phyloP scores from a whole-genome alignment of 2,329 filamentous ascomycete genomes.

The Cercospora sp. region DNA sequence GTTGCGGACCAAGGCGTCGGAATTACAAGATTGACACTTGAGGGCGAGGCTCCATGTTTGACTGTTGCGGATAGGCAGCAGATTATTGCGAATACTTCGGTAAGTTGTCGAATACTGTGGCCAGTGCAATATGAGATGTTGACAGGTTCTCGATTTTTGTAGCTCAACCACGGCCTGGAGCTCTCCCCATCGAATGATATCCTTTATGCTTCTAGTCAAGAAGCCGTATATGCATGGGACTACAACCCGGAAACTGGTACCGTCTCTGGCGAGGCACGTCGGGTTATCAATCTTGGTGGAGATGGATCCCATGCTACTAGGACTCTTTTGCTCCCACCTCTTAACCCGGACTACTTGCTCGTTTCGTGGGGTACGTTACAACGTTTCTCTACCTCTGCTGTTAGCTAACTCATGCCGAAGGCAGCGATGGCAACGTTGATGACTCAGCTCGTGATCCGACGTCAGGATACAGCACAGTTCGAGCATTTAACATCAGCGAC shows the following conservation, averaged over 20 bases:
- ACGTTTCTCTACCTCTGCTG: too few relatives aligned
- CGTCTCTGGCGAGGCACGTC: slow-evolving; percentile 8
- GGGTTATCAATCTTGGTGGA: slow-evolving; percentile 12
- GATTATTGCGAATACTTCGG: slow-evolving; percentile 13
- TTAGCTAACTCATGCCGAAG: too few relatives aligned
- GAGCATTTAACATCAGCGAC: slow-evolving; percentile 57
- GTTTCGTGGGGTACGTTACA: slow-evolving; percentile 64
- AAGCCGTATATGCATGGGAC: slow-evolving; percentile 62
- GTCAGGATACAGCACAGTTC: slow-evolving; percentile 67
- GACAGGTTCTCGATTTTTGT: not conserved
- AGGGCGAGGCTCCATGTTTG: slow-evolving; percentile 13
- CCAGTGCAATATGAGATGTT: not conserved
- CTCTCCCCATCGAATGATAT: slow-evolving; percentile 51
- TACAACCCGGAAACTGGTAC: slow-evolving; percentile 46
- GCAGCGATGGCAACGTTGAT: slow-evolving; percentile 65
- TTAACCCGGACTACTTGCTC: slow-evolving; percentile 57
- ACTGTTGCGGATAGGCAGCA: slow-evolving; percentile 8
- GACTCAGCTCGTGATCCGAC: slow-evolving; percentile 49
- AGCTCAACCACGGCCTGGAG: slow-evolving; percentile 54
- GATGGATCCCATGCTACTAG: slow-evolving; percentile 61
- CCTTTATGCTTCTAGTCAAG: slow-evolving; percentile 58
- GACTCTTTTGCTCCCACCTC: slow-evolving; percentile 64
- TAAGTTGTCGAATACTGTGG: not conserved
- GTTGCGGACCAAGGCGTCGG: slow-evolving; percentile 46
- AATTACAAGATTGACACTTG: slow-evolving; percentile 18